Percentiles rank a stretch among this genome's conserved stretches.
These are phyloP conservation scores for Handroanthus guayacan DNA, from an alignment of 257 asterid species.

Conservation along the genomic window DNA sequence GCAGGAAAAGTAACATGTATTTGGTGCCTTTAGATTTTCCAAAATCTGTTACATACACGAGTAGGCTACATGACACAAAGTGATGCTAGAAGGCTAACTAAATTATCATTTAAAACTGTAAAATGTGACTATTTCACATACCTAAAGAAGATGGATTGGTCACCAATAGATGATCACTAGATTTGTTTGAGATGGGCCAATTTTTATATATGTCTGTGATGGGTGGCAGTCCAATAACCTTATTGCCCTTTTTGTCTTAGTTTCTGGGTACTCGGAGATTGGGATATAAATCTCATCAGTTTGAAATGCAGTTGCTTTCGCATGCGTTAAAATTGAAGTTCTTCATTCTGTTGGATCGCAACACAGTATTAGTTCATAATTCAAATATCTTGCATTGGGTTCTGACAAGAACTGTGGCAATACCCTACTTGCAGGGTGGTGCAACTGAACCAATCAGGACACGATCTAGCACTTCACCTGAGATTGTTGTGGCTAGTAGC, in stretches of 20 bases:
- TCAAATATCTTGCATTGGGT: neutral
- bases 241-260: slow-evolving; percentile 7
- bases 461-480: slow-evolving; percentile 54
- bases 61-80: neutral
- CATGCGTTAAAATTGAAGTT: slow-evolving; percentile 28
- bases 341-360: slow-evolving; percentile 7
- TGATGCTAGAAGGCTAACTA: slow-evolving; percentile 9
- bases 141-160: neutral
- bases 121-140: neutral
- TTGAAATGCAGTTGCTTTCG: slow-evolving; percentile 24
- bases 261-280: neutral
- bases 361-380: neutral
- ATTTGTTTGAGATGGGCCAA: neutral
- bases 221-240: neutral
- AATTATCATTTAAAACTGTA: neutral
- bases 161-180: neutral
- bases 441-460: slow-evolving; percentile 52
- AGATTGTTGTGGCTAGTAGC: slow-evolving; percentile 43
- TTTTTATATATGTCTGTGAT: neutral
- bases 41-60: neutral
- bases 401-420: slow-evolving; percentile 28
- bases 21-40: neutral
- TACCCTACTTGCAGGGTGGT: slow-evolving; percentile 60
- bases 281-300: slow-evolving; percentile 23
- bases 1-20: neutral